Evolutionary conservation across 768 basidiomycete genomes (phyloP).

Genomic region (Mycena maculata): DNA sequence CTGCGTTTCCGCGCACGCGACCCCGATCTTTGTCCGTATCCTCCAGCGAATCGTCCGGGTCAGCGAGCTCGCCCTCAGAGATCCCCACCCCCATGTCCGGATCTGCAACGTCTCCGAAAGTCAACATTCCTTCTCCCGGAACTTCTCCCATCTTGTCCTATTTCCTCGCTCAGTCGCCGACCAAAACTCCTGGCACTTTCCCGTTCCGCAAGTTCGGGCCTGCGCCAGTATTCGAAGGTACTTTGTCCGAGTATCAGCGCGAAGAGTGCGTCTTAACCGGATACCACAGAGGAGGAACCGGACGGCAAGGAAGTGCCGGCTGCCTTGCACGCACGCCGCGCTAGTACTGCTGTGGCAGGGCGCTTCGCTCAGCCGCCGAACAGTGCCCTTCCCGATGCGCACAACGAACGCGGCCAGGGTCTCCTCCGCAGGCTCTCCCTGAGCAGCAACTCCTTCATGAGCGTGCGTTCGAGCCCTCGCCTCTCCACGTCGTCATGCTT

Average conservation of each 20-base stretch:
- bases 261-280: not conserved
- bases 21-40: slow-evolving; percentile 73
- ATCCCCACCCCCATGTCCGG: slow-evolving; percentile 63
- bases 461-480: slow-evolving; percentile 55
- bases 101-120: slow-evolving; percentile 53
- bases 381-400: slow-evolving; percentile 57
- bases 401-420: slow-evolving; percentile 75
- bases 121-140: slow-evolving; percentile 65
- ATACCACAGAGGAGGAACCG: slow-evolving; percentile 51
- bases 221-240: slow-evolving; percentile 74
- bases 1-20: slow-evolving; percentile 53
- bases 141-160: slow-evolving; percentile 79
- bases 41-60: slow-evolving; percentile 63
- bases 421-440: slow-evolving; percentile 82
- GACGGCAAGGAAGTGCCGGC: slow-evolving; percentile 55
- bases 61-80: slow-evolving; percentile 64
- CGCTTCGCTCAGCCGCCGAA: slow-evolving; percentile 63
- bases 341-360: slow-evolving; percentile 66
- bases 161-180: slow-evolving; percentile 72
- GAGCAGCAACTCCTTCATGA: slow-evolving; percentile 63
- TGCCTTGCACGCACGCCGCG: slow-evolving; percentile 66
- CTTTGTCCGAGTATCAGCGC: slow-evolving; percentile 21
- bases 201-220: slow-evolving; percentile 72
- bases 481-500: slow-evolving; percentile 6
- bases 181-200: slow-evolving; percentile 65